These are phyloP conservation scores for Auricularia auricula-judae DNA, from an alignment of 768 basidiomycete genomes.

Conservation along the genomic window DNA sequence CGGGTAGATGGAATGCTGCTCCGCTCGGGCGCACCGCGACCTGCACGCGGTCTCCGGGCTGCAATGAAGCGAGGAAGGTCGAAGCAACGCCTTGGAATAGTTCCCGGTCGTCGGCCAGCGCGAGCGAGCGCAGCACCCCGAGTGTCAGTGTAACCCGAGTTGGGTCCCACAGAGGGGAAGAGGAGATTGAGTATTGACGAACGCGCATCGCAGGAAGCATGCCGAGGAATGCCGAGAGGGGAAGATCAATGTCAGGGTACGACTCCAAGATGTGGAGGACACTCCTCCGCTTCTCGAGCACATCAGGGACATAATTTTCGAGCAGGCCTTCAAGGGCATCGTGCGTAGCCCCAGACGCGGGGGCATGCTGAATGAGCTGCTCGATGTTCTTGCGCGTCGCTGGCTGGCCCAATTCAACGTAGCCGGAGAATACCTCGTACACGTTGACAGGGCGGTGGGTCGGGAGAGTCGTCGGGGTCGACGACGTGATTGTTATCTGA, in stretches of 20 bases:
- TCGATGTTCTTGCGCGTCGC: conserved; percentile 32
- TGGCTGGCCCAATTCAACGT: conserved; percentile 38
- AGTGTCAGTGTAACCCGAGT: conserved; percentile 32
- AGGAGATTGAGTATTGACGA: conserved; percentile 43
- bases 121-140: conserved; percentile 29
- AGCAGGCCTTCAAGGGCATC: conserved; percentile 21
- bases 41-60: conserved; percentile 31
- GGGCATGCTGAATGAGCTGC: conserved; percentile 17
- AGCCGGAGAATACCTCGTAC: conserved; percentile 29
- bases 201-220: conserved; percentile 37
- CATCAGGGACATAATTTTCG: conserved; percentile 21
- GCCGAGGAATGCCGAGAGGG: conserved; percentile 27
- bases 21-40: conserved; percentile 30
- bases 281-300: conserved; percentile 27
- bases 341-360: conserved; percentile 10
- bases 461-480: conserved; percentile 30
- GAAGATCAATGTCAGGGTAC: conserved; percentile 25
- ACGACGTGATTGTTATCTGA: conserved; percentile 27
- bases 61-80: conserved; percentile 30
- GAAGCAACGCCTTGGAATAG: conserved; percentile 36
- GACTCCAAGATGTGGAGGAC: conserved; percentile 32
- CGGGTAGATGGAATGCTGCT: conserved; percentile 33
- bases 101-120: conserved; percentile 22
- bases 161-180: conserved; percentile 35
- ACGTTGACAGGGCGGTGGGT: conserved; percentile 27